These are phyloP conservation scores for Penicillium sp. DNA, from an alignment of 2,329 filamentous ascomycete genomes.

Conservation along the genomic window DNA sequence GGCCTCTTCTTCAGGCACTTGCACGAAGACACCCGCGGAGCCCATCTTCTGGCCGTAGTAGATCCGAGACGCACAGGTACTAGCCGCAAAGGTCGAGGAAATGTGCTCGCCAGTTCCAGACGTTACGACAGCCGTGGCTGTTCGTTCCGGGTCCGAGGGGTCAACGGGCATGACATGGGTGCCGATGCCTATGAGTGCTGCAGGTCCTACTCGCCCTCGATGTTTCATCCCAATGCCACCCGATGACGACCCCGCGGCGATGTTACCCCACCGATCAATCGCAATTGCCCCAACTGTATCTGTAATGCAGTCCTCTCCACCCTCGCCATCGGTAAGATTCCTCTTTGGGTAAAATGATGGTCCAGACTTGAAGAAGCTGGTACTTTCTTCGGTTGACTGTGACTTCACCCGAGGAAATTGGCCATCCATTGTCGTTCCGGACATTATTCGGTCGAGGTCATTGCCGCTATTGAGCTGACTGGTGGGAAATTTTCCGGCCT, in stretches of 20 bases:
- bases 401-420: background rate
- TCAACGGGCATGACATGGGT: constrained; percentile 82
- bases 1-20: constrained; percentile 73
- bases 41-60: constrained; percentile 67
- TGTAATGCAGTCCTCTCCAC: constrained; percentile 64
- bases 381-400: background rate
- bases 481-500: background rate
- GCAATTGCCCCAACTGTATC: constrained; percentile 97
- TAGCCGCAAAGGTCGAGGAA: constrained; percentile 89
- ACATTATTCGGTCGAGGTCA: background rate
- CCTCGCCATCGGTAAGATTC: background rate
- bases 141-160: constrained; percentile 64
- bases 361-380: background rate
- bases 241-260: constrained; percentile 92
- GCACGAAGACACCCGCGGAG: constrained; percentile 59
- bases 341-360: background rate
- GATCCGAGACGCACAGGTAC: constrained; percentile 79
- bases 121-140: constrained; percentile 78
- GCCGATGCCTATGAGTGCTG: constrained; percentile 87
- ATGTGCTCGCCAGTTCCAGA: constrained; percentile 98
- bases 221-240: constrained; percentile 99
- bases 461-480: background rate
- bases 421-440: background rate
- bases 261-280: constrained; percentile 78
- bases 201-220: constrained; percentile 83